These are phyloP conservation scores for Akanthomyces lecanii DNA, from an alignment of 2,329 filamentous ascomycete species.

Conservation along the genomic window DNA sequence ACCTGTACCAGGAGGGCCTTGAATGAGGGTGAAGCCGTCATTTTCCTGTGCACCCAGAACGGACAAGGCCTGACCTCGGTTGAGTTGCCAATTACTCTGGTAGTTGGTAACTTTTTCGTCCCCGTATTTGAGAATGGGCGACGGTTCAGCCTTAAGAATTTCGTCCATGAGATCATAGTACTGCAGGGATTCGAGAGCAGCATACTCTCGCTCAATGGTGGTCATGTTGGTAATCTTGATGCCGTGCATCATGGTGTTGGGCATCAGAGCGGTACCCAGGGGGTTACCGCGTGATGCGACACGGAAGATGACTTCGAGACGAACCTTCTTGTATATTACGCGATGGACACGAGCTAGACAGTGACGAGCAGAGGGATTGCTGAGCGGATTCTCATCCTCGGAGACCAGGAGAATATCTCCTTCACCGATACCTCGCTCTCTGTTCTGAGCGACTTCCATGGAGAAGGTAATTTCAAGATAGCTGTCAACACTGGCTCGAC, in stretches of 20 bases:
- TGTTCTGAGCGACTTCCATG: slow-evolving; percentile 66
- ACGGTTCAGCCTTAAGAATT: slow-evolving; percentile 83
- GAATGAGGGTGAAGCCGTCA: slow-evolving; percentile 93
- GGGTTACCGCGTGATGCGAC: slow-evolving; percentile 65
- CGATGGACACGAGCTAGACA: slow-evolving; percentile 82
- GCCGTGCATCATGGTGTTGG: slow-evolving; percentile 66
- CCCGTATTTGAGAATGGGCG: slow-evolving; percentile 76
- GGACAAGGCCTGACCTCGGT: slow-evolving; percentile 83
- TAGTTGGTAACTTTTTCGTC: slow-evolving; percentile 66
- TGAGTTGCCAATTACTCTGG: slow-evolving; percentile 76
- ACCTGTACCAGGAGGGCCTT: slow-evolving; percentile 92
- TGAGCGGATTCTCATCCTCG: slow-evolving; percentile 65
- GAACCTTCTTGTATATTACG: slow-evolving; percentile 74
- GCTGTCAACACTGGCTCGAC: slow-evolving; percentile 83
- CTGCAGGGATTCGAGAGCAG: slow-evolving; percentile 81
- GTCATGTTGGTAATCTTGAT: slow-evolving; percentile 89
- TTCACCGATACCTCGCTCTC: slow-evolving; percentile 70
- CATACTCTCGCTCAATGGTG: slow-evolving; percentile 92
- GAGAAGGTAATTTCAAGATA: slow-evolving; percentile 88
- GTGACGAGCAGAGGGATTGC: slow-evolving; percentile 62
- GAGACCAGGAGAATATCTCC: slow-evolving; percentile 89
- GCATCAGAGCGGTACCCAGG: slow-evolving; percentile 59
- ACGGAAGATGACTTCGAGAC: slow-evolving; percentile 80
- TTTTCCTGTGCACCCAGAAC: slow-evolving; percentile 91
- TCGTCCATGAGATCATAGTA: slow-evolving; percentile 97